Conservation (phyloP, 1,139 yeast genomes). For the Diutina sp. region DNA sequence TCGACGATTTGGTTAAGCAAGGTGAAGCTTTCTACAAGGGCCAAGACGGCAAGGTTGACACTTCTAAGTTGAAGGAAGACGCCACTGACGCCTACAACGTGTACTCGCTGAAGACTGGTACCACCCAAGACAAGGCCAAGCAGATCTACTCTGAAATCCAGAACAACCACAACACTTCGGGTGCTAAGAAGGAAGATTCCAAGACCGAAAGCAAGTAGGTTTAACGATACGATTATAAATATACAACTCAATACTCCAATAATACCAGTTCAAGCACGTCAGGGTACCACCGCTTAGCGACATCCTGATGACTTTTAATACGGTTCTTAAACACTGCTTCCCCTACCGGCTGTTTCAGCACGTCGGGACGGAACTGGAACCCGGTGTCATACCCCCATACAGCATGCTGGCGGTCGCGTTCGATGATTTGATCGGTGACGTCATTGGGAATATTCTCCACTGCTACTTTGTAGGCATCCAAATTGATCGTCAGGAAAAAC, state of each 20-base stretch:
- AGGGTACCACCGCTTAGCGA: conserved; percentile 53
- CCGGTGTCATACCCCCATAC: conserved; percentile 28
- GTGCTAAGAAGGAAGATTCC: not conserved
- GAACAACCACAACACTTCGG: not conserved
- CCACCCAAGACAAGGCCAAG: conserved; percentile 2
- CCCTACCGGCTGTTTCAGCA: conserved; percentile 34
- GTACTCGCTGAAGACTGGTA: not conserved
- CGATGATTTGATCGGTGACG: conserved; percentile 17
- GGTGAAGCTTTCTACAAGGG: conserved; percentile 1
- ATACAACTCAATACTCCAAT: conserved; percentile 2
- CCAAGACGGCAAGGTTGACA: conserved; percentile 1
- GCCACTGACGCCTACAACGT: conserved; percentile 1
- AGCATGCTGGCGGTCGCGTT: conserved; percentile 24
- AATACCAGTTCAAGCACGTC: conserved; percentile 25
- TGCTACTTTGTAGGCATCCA: conserved; percentile 26
- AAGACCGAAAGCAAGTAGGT: not conserved
- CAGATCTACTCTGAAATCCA: not conserved
- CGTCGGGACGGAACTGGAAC: conserved; percentile 35
- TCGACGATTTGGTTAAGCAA: not conserved
- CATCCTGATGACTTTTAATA: conserved; percentile 56
- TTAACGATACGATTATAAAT: not conserved
- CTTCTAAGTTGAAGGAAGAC: conserved; percentile 1
- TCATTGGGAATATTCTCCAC: conserved; percentile 19
- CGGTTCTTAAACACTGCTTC: conserved; percentile 51
- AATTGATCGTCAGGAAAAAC: conserved; percentile 40